phyloP scores from a whole-genome alignment of 257 asterid species.

The Paraleonurus japonicus region DNA sequence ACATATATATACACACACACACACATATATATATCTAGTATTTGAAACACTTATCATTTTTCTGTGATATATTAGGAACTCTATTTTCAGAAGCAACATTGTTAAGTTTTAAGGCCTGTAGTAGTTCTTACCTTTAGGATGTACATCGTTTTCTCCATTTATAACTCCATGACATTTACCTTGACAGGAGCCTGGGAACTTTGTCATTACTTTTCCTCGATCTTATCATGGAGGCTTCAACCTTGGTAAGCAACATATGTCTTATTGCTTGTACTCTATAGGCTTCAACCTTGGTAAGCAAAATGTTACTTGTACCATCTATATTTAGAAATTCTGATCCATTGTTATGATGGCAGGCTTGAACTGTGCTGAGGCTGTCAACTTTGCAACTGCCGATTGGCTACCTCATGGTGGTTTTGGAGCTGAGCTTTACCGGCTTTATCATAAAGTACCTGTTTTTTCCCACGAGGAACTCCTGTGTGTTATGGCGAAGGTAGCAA shows the following conservation, averaged over 20 bases:
- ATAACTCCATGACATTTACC: conserved; percentile 24
- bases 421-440: conserved; percentile 84
- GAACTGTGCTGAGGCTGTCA: conserved; percentile 99
- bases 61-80: neutral
- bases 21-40: neutral
- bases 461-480: conserved; percentile 94
- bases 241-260: conserved; percentile 58
- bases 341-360: conserved; percentile 57
- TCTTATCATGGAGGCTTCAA: conserved; percentile 98
- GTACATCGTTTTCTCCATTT: neutral
- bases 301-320: neutral
- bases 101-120: neutral
- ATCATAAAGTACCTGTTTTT: conserved; percentile 83
- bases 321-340: conserved; percentile 8
- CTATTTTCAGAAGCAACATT: conserved; percentile 3
- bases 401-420: conserved; percentile 97
- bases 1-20: too few species aligned
- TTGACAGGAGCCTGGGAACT: conserved; percentile 96
- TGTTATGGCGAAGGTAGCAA: conserved; percentile 78
- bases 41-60: neutral
- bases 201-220: conserved; percentile 91
- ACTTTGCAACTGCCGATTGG: conserved; percentile 99
- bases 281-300: conserved; percentile 95
- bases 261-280: conserved; percentile 14
- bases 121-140: conserved; percentile 3